These are phyloP conservation scores for Coemansia sp. DNA, from an alignment of 192 early-diverging fungal species.

Conservation along the genomic window DNA sequence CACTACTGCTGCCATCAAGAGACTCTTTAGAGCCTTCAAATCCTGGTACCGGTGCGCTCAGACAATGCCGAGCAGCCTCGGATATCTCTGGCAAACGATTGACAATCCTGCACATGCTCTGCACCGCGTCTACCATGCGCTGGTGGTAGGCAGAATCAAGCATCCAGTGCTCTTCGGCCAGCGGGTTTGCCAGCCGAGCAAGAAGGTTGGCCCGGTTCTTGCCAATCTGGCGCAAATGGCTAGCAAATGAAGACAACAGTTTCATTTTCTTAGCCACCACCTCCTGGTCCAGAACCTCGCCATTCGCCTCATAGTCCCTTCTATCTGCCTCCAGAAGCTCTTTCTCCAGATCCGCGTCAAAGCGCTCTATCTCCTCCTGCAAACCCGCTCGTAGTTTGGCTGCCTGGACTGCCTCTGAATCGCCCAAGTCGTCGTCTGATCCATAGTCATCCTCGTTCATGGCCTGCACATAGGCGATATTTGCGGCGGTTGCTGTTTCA, in stretches of 20 bases:
- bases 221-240: slow-evolving; percentile 31
- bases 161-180: slow-evolving; percentile 50
- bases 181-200: slow-evolving; percentile 30
- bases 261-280: slow-evolving; percentile 21
- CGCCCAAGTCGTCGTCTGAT: slow-evolving; percentile 40
- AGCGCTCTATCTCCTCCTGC: slow-evolving; percentile 3
- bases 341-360: slow-evolving; percentile 5
- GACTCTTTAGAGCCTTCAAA: neutral
- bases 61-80: slow-evolving; percentile 28
- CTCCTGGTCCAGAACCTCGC: slow-evolving; percentile 29
- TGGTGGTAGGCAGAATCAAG: slow-evolving; percentile 37
- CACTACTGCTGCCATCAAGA: neutral
- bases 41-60: neutral
- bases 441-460: slow-evolving; percentile 29
- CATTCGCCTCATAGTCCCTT: slow-evolving; percentile 29
- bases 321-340: slow-evolving; percentile 22
- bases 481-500: slow-evolving; percentile 10
- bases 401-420: slow-evolving; percentile 30
- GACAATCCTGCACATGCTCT: slow-evolving; percentile 28
- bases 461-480: slow-evolving; percentile 14
- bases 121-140: slow-evolving; percentile 39
- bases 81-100: slow-evolving; percentile 30
- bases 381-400: slow-evolving; percentile 14
- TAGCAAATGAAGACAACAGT: slow-evolving; percentile 20
- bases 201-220: slow-evolving; percentile 30